A percentile compares a stretch with the other conserved stretches of the same genome.
These are phyloP conservation scores for Rhodamnia argentea DNA, from an alignment of 345 rosid genomes.

Conservation along the genomic window DNA sequence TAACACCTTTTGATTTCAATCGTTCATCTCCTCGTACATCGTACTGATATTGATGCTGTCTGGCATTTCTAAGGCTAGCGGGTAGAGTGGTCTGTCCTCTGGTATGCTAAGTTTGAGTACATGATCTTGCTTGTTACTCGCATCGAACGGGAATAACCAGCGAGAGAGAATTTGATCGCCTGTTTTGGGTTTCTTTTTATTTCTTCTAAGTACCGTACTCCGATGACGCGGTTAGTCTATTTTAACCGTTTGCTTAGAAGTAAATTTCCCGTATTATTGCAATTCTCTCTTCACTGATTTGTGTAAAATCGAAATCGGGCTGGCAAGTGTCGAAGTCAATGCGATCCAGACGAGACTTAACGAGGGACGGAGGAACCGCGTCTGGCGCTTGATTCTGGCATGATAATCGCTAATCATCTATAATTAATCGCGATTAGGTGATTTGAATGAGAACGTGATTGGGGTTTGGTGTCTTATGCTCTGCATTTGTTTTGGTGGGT, in stretches of 20 bases:
- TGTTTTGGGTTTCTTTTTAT: not conserved
- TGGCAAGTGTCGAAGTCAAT: not conserved
- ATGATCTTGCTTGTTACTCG: not conserved
- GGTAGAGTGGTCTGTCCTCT: not conserved
- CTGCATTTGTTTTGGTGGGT: not conserved
- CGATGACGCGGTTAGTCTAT: not conserved
- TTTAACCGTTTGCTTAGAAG: not conserved
- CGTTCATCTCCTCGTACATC: not conserved
- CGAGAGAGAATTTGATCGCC: not conserved
- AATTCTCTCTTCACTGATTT: not conserved
- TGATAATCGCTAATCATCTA: not conserved
- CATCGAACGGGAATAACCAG: not conserved
- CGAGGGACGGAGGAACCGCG: not conserved
- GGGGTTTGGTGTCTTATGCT: not conserved
- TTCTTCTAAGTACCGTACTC: not conserved
- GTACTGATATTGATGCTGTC: not conserved
- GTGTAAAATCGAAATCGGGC: not conserved
- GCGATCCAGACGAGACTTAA: no score
- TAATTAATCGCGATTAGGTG: not conserved
- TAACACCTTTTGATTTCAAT: not conserved
- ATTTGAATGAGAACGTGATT: not conserved
- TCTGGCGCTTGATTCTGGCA: not conserved
- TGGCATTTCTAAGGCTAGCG: not conserved
- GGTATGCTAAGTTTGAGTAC: not conserved
- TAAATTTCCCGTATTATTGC: not conserved